phyloP scores from a whole-genome alignment of 169 alveolate species.

The Toxoplasma gondii region DNA sequence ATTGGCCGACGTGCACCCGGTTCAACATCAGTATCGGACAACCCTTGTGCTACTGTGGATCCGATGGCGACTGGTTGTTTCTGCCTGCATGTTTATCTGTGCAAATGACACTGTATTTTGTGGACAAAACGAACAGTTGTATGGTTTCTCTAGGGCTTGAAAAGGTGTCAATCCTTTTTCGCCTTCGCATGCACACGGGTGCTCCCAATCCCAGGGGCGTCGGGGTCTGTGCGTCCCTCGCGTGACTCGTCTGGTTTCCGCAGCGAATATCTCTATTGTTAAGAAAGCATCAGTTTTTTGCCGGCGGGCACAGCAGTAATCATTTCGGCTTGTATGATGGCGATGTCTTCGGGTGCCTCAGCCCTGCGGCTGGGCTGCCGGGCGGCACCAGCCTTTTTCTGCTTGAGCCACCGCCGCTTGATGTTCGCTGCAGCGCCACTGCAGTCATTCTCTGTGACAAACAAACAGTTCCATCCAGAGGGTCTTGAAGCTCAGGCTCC shows the following conservation, averaged over 20 bases:
- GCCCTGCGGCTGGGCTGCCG: not conserved
- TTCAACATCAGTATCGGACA: no score
- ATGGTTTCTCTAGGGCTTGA: not conserved
- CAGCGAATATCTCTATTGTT: not conserved
- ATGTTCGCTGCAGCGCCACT: conserved; percentile 56
- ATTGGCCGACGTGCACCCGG: no score
- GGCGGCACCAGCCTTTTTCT: not conserved
- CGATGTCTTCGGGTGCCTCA: not conserved
- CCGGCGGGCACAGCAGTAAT: not conserved
- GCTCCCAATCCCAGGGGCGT: not conserved
- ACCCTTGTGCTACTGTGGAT: no score
- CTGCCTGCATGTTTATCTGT: no score
- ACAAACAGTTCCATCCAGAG: conserved; percentile 46
- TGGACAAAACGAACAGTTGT: not conserved
- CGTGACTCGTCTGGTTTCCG: not conserved
- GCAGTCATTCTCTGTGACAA: conserved; percentile 31
- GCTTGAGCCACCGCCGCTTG: conserved; percentile 25
- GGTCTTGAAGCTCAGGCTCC: conserved; percentile 47
- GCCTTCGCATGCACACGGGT: not conserved
- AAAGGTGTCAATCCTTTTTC: not conserved
- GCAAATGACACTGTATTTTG: not conserved
- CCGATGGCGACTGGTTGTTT: no score
- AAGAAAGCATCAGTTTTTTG: not conserved
- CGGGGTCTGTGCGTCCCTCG: not conserved
- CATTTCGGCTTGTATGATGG: not conserved